Base-by-base conservation (phyloP, 495 filamentous ascomycete genomes). In the Penicillium lividum region DNA sequence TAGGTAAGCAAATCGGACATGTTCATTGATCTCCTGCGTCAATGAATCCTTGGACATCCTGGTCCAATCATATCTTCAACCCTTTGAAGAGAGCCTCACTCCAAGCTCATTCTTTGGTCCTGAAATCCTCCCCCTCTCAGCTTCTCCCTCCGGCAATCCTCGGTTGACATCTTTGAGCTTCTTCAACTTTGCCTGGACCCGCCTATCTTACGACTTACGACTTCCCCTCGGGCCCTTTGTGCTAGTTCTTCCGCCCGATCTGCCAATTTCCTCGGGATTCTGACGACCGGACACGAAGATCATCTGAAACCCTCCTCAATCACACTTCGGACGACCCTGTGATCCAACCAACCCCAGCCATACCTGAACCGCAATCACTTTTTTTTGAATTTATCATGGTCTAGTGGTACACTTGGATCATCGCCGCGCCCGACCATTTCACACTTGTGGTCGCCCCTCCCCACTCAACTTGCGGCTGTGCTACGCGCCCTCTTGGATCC, bases 1-100 rank as follows among this genome's bases (percentile, higher is more conserved):
- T 46, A 10, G 31, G 31, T 33, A 33, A 11, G 38, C 38, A 40
- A 40, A 49, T 49, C 10, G 28, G 28, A 49, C 46, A 49, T 49
- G 54, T 31, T 28, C 49, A 42, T 51, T 53, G 53, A 56, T 61
- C 48, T 47, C 31, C 47, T 56, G 58, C 57, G 44, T 60, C 36
- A 18, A 60, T 55, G 58, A 60, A 45, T 51, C 31, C 38, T 53
- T 30, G 45, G 44, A 60, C 40, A 56, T 51, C 52, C 38, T 44
- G 46, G 28, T 13, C 58, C 58, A 60, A 60, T 60, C 52, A 60
- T 13, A 25, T 51, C 43, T 22, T 28, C 46, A 36, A 47, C 9
- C 4, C 28, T 49, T 16, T 56, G 53, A 50, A 45, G 52, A 40
- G 33, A 49, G 54, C 36, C 31, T 38, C 30, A 52, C 16, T 25